phyloP scores from a whole-genome alignment of 164 flowering plant species.

The Platanus orientalis region DNA sequence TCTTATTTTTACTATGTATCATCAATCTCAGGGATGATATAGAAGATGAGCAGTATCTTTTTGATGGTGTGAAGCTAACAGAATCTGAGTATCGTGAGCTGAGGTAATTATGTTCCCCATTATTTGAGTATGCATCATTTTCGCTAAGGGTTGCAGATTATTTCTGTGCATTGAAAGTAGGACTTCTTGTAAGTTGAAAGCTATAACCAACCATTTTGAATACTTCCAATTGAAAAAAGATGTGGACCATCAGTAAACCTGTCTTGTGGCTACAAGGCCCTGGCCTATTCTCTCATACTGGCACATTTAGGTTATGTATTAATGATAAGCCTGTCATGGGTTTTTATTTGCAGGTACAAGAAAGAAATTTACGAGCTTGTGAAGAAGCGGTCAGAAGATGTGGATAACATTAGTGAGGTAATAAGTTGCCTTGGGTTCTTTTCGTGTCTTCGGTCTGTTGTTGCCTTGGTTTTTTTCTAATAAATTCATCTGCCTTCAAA shows the following conservation, averaged over 20 bases:
- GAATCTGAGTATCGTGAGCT: constrained; percentile 70
- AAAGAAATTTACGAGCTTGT: constrained; percentile 74
- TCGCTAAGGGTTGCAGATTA: not conserved
- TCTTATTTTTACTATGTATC: not conserved
- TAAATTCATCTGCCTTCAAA: too few species aligned
- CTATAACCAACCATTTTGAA: too few species aligned
- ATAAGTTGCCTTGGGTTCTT: not conserved
- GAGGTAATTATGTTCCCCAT: constrained; percentile 39
- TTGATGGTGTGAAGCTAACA: constrained; percentile 72
- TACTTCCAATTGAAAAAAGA: too few species aligned
- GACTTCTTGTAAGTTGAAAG: too few species aligned
- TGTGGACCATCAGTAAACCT: too few species aligned
- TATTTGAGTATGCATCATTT: not conserved
- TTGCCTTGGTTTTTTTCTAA: too few species aligned
- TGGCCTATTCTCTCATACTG: not conserved
- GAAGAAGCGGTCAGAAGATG: constrained; percentile 66
- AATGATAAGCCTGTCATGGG: not conserved
- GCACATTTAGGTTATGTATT: not conserved
- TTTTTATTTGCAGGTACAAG: constrained; percentile 54
- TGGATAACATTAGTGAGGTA: constrained; percentile 65
- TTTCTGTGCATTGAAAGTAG: not conserved
- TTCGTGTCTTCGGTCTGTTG: too few species aligned
- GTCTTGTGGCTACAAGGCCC: too few species aligned
- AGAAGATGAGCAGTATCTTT: constrained; percentile 88
- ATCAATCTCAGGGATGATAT: constrained; percentile 73